Base-by-base conservation (phyloP, 345 rosid species). In the Citropsis articulata region DNA sequence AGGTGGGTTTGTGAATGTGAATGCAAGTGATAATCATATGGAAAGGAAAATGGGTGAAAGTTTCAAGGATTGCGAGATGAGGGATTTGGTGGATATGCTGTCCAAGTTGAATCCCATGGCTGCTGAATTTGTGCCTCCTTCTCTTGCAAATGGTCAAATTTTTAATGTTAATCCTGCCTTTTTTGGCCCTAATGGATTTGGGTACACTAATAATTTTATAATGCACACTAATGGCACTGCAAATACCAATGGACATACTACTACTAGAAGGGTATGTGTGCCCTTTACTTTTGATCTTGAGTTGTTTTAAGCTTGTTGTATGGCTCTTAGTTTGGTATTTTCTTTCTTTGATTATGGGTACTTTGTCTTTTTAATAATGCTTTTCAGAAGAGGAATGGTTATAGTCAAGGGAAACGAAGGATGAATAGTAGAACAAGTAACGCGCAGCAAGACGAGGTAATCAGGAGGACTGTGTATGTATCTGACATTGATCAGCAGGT, bases 81-180 rank as follows among this genome's bases (percentile, higher is more conserved):
- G 83, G 79, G 87, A 90, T 78, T 85, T 97, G 90, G 93, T 80
- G 77, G 99, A 93, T 76, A 88, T 90, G 67, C 76, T 97, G 81
- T 93, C 95, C 10, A 97, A 91, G 88, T 85, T 97, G 82, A 97
- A 97, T 82, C 99, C 99, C 12, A 84, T 92, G 98, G 99, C 98
- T 66, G 86, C 91, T 83, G 99, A 91, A 69, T 97, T 93, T 85
- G 98, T 97, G 75, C 98, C 98, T 70, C 91, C 92, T 45, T 96
- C 98, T 0, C 83, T 92, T 38, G 86, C 84, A 45, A 74, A 73
- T 75, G 75, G 75, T 68, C 82, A 66, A 33, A 68, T 55, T 67
- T 75, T 73, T 72, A 67, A 77, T 69, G 77, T 80, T 74, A 83
- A 65, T 73, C 72, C 77, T 75, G 89, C 83, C 71, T 85, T 53